Evolutionary conservation across 768 basidiomycete genomes (phyloP).

Genomic region (Xerocomus brunneocitrinus): DNA sequence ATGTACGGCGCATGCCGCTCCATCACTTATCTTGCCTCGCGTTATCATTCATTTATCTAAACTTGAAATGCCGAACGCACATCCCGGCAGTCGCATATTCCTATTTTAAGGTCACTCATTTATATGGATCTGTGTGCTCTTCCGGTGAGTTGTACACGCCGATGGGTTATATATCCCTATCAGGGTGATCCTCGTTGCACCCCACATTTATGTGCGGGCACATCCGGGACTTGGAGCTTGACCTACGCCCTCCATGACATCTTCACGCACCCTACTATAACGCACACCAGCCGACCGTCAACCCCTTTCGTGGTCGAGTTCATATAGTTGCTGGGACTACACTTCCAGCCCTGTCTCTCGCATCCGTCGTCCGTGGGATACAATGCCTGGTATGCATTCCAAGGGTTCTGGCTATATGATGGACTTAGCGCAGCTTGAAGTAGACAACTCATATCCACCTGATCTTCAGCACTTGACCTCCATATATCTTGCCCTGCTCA

Average conservation of each 20-base stretch:
- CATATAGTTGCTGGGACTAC: not conserved
- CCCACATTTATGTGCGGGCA: conserved; percentile 6
- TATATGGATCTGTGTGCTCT: conserved; percentile 14
- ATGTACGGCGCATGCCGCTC: conserved; percentile 15
- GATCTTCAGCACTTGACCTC: conserved; percentile 31
- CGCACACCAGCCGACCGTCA: not conserved
- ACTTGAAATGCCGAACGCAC: conserved; percentile 19
- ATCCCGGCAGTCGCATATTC: conserved; percentile 11
- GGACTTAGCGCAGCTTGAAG: conserved; percentile 1
- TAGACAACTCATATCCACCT: conserved; percentile 10
- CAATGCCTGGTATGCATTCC: conserved; percentile 17
- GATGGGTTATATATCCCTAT: conserved; percentile 25
- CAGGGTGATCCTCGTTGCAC: conserved; percentile 11
- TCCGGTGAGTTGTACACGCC: conserved; percentile 3
- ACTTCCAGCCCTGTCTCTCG: not conserved
- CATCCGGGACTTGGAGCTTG: not conserved
- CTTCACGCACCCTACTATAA: conserved; percentile 1
- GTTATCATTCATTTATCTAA: conserved; percentile 30
- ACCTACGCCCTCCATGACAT: conserved; percentile 10
- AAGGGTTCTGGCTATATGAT: not conserved
- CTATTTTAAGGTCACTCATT: conserved; percentile 13
- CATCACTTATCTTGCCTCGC: conserved; percentile 16
- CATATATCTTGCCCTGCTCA: conserved; percentile 43
- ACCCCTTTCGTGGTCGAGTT: not conserved
- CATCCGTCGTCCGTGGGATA: not conserved